A percentile compares a stretch with the other conserved stretches of the same genome.
Conservation (phyloP, 305 asterid species). For the Plantago lanceolata region DNA sequence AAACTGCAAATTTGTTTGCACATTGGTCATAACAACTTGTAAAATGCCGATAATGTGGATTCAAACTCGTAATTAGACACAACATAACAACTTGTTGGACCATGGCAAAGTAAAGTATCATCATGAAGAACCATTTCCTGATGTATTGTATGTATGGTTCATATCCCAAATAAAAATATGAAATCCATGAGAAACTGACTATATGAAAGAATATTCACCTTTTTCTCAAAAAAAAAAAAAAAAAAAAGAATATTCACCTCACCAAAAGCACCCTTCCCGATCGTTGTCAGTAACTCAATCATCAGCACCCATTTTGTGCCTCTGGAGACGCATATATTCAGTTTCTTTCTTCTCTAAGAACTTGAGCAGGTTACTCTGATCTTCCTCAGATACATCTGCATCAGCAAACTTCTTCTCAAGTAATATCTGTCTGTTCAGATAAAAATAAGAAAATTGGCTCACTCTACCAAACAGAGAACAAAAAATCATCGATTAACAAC, state of each 20-base stretch:
- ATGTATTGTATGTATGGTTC: not conserved
- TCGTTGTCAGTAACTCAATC: conserved; percentile 91
- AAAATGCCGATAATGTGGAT: no score
- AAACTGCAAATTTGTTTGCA: no score
- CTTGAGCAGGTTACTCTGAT: conserved; percentile 77
- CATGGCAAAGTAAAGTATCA: no score
- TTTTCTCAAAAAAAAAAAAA: no score
- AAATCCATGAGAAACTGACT: conserved; percentile 6
- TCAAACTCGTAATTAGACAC: no score
- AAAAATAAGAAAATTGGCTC: conserved; percentile 12
- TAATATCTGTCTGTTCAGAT: conserved; percentile 57
- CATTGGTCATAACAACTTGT: no score
- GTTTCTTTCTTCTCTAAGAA: conserved; percentile 94
- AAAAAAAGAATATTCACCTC: conserved; percentile 85
- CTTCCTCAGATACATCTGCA: conserved; percentile 98
- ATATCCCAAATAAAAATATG: not conserved
- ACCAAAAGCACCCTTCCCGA: conserved; percentile 98
- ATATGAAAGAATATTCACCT: conserved; percentile 13
- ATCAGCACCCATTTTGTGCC: conserved; percentile 94
- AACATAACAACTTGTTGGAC: no score
- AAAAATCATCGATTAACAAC: conserved; percentile 16
- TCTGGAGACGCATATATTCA: conserved; percentile 95
- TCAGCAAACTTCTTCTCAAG: conserved; percentile 92
- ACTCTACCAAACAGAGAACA: conserved; percentile 13
- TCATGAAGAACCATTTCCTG: not conserved